A percentile compares a stretch with the other conserved stretches of the same genome.
Conservation (phyloP, 2,329 filamentous ascomycete genomes). For the Cylindrodendrum hubeiense region DNA sequence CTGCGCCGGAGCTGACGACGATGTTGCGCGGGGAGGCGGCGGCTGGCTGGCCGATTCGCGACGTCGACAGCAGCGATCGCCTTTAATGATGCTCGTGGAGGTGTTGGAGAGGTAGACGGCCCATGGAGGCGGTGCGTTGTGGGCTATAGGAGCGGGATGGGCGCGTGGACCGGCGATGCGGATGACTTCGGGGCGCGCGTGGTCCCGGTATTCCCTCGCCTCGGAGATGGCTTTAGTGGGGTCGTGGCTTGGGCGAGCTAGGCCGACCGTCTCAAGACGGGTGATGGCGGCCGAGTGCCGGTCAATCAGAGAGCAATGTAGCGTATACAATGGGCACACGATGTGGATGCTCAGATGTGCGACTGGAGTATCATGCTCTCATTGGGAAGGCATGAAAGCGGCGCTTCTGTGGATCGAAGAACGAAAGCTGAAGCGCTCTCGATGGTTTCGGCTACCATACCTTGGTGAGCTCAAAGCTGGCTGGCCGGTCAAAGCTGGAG, state of each 20-base stretch:
- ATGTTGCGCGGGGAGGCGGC: conserved; percentile 25
- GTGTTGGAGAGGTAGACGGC: conserved; percentile 15
- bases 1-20: conserved; percentile 39
- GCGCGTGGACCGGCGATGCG: conserved; percentile 47
- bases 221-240: conserved; percentile 26
- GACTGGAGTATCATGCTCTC: neutral
- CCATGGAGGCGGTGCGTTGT: conserved; percentile 27
- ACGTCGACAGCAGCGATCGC: conserved; percentile 28
- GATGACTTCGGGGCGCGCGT: conserved; percentile 48
- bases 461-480: neutral
- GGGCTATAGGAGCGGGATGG: conserved; percentile 34
- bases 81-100: conserved; percentile 20
- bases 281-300: conserved; percentile 1
- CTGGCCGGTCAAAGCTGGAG: neutral
- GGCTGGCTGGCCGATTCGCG: conserved; percentile 28
- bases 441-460: conserved; percentile 10
- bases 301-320: conserved; percentile 4
- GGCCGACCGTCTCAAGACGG: neutral
- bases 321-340: neutral
- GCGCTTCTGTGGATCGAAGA: conserved; percentile 3
- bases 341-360: neutral
- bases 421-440: conserved; percentile 1
- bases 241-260: conserved; percentile 22
- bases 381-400: neutral
- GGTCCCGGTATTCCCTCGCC: conserved; percentile 36